These are phyloP conservation scores for Yamadazyma tumulicola DNA, from an alignment of 805 yeast genomes.

Conservation along the genomic window DNA sequence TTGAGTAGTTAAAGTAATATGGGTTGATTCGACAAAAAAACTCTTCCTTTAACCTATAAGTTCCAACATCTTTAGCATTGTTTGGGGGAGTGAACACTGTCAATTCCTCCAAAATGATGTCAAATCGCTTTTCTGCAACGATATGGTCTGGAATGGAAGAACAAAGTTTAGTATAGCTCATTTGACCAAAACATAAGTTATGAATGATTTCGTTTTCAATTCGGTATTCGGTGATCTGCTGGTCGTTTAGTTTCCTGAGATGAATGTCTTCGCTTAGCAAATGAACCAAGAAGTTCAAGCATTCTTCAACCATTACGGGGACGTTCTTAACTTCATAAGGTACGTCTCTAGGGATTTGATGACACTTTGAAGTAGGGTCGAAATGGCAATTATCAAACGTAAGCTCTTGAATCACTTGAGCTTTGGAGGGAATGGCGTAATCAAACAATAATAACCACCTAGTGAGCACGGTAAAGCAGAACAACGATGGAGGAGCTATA, in stretches of 20 bases:
- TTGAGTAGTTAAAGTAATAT: conserved; percentile 70
- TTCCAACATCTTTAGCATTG: conserved; percentile 33
- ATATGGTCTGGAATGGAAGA: conserved; percentile 73
- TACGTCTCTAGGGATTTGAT: not conserved
- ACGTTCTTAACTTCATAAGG: conserved; percentile 47
- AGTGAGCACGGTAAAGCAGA: conserved; percentile 53
- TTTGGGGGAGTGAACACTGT: conserved; percentile 32
- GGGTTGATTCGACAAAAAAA: conserved; percentile 47
- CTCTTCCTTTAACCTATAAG: conserved; percentile 34
- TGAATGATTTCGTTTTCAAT: conserved; percentile 76
- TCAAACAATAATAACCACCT: conserved; percentile 62
- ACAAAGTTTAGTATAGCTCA: conserved; percentile 68
- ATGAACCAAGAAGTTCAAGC: conserved; percentile 62
- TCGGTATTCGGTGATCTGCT: conserved; percentile 46
- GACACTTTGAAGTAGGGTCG: too few relatives aligned
- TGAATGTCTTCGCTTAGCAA: conserved; percentile 65
- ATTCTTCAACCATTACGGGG: conserved; percentile 75
- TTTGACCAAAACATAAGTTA: conserved; percentile 69
- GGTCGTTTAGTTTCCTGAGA: conserved; percentile 46
- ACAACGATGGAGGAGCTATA: conserved; percentile 48
- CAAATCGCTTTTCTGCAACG: conserved; percentile 70
- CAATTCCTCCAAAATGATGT: conserved; percentile 35
- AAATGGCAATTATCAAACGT: not conserved
- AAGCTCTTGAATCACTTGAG: conserved; percentile 8
- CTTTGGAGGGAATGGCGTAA: conserved; percentile 16